Evolutionary conservation across 1,284 basidiomycete species (phyloP), one percentile per base, ranked within the genome.

Genomic region (Puccinia polysora): DNA sequence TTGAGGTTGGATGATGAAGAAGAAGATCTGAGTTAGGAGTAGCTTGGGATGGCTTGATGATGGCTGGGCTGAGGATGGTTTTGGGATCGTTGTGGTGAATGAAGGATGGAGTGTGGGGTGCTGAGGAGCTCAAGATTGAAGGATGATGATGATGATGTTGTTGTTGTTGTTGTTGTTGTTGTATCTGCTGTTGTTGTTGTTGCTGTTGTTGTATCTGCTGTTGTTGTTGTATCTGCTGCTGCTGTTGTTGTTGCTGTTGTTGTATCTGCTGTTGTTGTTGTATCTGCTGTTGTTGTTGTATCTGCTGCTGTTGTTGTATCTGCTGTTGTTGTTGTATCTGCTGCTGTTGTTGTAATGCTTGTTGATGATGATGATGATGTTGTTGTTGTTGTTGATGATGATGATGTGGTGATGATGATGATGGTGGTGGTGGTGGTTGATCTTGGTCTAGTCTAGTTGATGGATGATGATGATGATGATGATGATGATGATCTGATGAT

Each of bases 111-210:
- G 40, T 10, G n/a, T 45, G 40, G n/a, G 40, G n/a, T 10, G 10
- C n/a, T 45, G 40, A 45, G n/a, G 40, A 45, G 40, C 40, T 10
- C n/a, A 10, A n/a, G n/a, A 45, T 45, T 45, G 40, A 45, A 45
- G 40, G 40, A 45, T 45, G 10, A 45, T 10, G 10, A 45, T 45
- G 10, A n/a, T n/a, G n/a, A 45, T 45, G 40, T 45, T 45, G 40
- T n/a, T 45, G 40, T n/a, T 45, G 40, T 45, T 60, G 58, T 25
- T 60, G 58, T 45, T 36, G 56, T 12, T 38, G 56, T 20, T 36
- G 56, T 4, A 34, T 28, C 20, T 36, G 56, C 34, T 59, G 56
- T n/a, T 36, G 56, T 14, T 59, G 56, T 8, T 38, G 56, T 5
- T 56, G 53, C 18, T 56, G 53, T 36, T 56, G 53, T 18, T 56